These are phyloP conservation scores for Podila minutissima DNA, from an alignment of 192 early-diverging fungal genomes.

Conservation along the genomic window DNA sequence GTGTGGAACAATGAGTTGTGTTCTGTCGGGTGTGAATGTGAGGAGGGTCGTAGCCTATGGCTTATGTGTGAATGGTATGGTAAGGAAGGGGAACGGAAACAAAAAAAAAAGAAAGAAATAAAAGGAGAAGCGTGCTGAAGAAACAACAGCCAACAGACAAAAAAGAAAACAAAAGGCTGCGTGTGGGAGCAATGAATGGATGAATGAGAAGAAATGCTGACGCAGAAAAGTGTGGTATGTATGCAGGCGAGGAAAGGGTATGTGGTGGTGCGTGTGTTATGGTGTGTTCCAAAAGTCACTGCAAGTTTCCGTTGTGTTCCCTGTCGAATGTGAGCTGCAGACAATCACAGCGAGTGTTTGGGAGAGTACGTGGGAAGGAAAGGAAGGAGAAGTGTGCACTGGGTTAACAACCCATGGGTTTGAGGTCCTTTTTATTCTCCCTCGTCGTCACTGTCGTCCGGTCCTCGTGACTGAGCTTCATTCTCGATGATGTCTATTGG, in stretches of 20 bases:
- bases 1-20: not conserved
- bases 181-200: not conserved
- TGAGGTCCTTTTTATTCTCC: too few species aligned
- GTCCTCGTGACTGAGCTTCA: not conserved
- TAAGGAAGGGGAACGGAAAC: not conserved
- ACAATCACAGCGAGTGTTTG: too few species aligned
- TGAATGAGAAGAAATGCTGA: not conserved
- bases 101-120: not conserved
- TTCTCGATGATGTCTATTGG: not conserved
- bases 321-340: too few species aligned
- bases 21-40: not conserved
- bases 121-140: not conserved
- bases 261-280: too few species aligned
- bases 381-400: too few species aligned
- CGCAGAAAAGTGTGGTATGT: conserved; percentile 2
- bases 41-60: not conserved
- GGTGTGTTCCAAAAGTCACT: too few species aligned
- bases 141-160: too few species aligned
- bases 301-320: too few species aligned
- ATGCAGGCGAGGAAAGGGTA: too few species aligned
- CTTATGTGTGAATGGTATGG: not conserved
- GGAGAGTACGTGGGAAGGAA: not conserved
- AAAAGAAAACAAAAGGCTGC: too few species aligned
- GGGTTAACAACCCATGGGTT: too few species aligned
- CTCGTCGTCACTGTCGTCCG: too few species aligned